Base-by-base conservation (phyloP, 2,329 filamentous ascomycete genomes). In the Chrysosporium keratinophilum region DNA sequence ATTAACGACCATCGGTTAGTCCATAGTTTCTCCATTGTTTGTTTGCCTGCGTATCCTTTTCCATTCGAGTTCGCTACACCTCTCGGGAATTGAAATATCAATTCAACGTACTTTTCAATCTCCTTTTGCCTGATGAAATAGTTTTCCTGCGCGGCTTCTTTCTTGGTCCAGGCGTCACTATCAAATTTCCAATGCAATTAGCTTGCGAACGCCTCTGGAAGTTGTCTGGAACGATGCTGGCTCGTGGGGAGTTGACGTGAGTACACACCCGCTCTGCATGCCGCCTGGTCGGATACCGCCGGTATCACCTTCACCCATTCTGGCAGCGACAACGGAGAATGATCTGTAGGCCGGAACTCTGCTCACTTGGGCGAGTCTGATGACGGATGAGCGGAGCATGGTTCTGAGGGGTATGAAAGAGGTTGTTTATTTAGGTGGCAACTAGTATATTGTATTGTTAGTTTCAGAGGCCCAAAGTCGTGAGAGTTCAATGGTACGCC, bases 91-190 rank as follows among this genome's bases (percentile, higher is more conserved):
- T 28, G 23, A n/a, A n/a, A n/a, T 28, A 7, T 23, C 12, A 2
- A 20, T n/a, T 28, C 9, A 31, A 64, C 68, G 50, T 66, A 76
- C 88, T 95, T 96, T 76, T 90, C 83, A 75, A 83, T 82, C 80
- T 97, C 93, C 68, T 89, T 87, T 76, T 86, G 77, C 65, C 82
- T 82, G 74, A 98, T 89, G 74, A 86, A 87, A 63, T 81, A 81
- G 70, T 89, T 84, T 76, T 97, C 93, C 68, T 76, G 79, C 62
- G 91, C 91, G 69, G 84, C 81, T 75, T 98, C 93, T 64, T 93
- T 88, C 75, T 85, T 85, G 75, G 84, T 88, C 81, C 96, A 98
- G 54, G 88, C 82, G 69, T 98, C 91, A 63, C 91, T 95, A 61
- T 63, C 45, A 39, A 39, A 41, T 23, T 34, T 19, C 42, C 28